A percentile compares a stretch with the other conserved stretches of the same genome.
Conservation (phyloP, 2,329 filamentous ascomycete genomes). For the Colletotrichum shisoi region DNA sequence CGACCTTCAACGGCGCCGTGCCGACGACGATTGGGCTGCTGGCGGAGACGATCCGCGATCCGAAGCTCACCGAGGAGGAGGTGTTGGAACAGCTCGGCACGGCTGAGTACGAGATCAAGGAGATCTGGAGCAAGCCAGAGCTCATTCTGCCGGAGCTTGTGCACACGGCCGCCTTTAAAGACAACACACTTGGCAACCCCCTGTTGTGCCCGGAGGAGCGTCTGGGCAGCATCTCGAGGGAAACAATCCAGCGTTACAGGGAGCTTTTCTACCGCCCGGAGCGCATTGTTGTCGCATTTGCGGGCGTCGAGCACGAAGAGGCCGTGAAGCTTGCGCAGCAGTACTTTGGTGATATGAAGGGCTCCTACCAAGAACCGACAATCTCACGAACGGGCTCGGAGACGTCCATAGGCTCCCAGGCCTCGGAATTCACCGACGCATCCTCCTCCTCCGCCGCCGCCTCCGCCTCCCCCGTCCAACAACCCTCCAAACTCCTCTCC, state of each 20-base stretch:
- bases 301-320: constrained; percentile 82
- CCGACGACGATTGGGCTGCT: constrained; percentile 82
- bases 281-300: constrained; percentile 92
- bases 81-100: constrained; percentile 87
- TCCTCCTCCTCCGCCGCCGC: constrained; percentile 47
- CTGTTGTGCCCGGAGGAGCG: constrained; percentile 88
- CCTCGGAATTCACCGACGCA: constrained; percentile 48
- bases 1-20: constrained; percentile 94
- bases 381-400: constrained; percentile 67
- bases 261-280: constrained; percentile 87
- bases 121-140: constrained; percentile 98
- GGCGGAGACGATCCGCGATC: constrained; percentile 91
- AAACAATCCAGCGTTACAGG: constrained; percentile 79
- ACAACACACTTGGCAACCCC: constrained; percentile 95
- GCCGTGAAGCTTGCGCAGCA: constrained; percentile 82
- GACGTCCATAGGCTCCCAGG: constrained; percentile 57
- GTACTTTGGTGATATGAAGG: constrained; percentile 91
- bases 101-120: constrained; percentile 90
- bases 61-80: constrained; percentile 84
- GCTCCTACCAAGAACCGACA: constrained; percentile 54
- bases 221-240: constrained; percentile 74
- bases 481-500: constrained; percentile 74
- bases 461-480: constrained; percentile 48
- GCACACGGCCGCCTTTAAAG: constrained; percentile 93
- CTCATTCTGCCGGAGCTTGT: constrained; percentile 94